A percentile compares a stretch with the other conserved stretches of the same genome.
Conservation (phyloP, 1,284 basidiomycete species). For the Mycena sp. region DNA sequence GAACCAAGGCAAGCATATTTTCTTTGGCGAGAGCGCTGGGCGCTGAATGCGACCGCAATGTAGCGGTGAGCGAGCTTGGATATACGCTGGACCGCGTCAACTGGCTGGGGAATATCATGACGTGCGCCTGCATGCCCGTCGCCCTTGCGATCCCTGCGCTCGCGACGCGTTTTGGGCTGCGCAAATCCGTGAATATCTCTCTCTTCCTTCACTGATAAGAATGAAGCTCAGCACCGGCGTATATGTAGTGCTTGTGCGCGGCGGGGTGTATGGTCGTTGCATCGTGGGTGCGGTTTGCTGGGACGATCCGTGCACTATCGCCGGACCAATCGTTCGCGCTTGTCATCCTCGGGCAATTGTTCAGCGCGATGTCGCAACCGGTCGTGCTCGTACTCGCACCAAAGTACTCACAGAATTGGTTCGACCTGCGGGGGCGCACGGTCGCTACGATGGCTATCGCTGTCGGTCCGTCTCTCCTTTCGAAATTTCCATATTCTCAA, state of each 20-base stretch:
- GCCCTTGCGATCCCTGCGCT: conserved; percentile 65
- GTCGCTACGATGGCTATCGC: conserved; percentile 83
- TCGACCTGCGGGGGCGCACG: conserved; percentile 73
- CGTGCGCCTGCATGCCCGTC: conserved; percentile 66
- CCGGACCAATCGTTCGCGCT: conserved; percentile 62
- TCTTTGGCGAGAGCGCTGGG: neutral
- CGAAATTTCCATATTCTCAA: conserved; percentile 3
- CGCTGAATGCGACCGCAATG: too few species aligned
- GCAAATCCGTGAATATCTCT: conserved; percentile 39
- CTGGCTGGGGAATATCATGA: conserved; percentile 79
- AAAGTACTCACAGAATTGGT: conserved; percentile 83
- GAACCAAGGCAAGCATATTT: conserved; percentile 57
- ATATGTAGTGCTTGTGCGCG: conserved; percentile 62
- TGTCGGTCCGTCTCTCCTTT: conserved; percentile 55
- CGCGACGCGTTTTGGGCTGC: conserved; percentile 64
- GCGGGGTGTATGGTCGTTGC: conserved; percentile 63
- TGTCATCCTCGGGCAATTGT: conserved; percentile 69
- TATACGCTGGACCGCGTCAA: conserved; percentile 73
- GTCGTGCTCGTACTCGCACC: conserved; percentile 73
- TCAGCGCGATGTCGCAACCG: conserved; percentile 65
- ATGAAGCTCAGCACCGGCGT: conserved; percentile 1
- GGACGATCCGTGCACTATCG: conserved; percentile 61
- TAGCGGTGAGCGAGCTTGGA: conserved; percentile 55
- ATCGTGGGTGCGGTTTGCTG: conserved; percentile 79
- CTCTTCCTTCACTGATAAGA: neutral